Evolutionary conservation across 768 basidiomycete genomes (phyloP).

Genomic region (Epithele typhae): DNA sequence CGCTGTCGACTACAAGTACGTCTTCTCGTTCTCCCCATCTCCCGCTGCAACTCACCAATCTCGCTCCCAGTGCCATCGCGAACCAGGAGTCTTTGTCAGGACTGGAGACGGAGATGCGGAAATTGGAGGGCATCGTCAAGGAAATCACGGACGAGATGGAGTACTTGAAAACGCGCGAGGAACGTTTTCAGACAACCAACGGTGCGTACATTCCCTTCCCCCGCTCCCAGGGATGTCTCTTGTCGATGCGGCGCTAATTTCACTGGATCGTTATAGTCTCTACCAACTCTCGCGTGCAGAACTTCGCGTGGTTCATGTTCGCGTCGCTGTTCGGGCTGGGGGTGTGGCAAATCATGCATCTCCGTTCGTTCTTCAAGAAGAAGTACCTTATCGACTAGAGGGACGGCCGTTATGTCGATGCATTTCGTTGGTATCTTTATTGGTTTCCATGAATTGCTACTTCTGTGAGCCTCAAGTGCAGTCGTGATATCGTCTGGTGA

Average conservation of each 20-base stretch:
- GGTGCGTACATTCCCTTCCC: slow-evolving; percentile 44
- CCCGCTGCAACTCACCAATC: not conserved
- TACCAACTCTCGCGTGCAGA: slow-evolving; percentile 87
- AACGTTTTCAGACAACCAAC: slow-evolving; percentile 84
- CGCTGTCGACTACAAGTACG: slow-evolving; percentile 92
- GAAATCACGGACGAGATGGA: slow-evolving; percentile 93
- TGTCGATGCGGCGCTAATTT: not conserved
- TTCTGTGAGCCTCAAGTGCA: too few species aligned
- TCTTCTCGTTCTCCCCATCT: not conserved
- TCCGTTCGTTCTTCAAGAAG: slow-evolving; percentile 93
- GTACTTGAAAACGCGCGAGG: slow-evolving; percentile 89
- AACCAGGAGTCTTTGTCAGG: slow-evolving; percentile 96
- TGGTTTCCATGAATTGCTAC: too few species aligned
- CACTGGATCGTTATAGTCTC: slow-evolving; percentile 53
- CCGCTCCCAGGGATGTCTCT: not conserved
- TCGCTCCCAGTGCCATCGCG: slow-evolving; percentile 76
- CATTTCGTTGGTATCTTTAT: not conserved
- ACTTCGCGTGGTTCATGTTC: slow-evolving; percentile 89
- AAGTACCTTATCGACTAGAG: slow-evolving; percentile 81
- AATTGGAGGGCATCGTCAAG: slow-evolving; percentile 90
- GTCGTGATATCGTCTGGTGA: too few species aligned
- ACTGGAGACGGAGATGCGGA: slow-evolving; percentile 97
- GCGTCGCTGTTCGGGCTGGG: slow-evolving; percentile 75
- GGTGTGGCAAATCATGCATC: slow-evolving; percentile 92
- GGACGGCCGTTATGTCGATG: not conserved